Evolutionary conservation across 768 basidiomycete species (phyloP).

Genomic region (Clathrus columnatus): DNA sequence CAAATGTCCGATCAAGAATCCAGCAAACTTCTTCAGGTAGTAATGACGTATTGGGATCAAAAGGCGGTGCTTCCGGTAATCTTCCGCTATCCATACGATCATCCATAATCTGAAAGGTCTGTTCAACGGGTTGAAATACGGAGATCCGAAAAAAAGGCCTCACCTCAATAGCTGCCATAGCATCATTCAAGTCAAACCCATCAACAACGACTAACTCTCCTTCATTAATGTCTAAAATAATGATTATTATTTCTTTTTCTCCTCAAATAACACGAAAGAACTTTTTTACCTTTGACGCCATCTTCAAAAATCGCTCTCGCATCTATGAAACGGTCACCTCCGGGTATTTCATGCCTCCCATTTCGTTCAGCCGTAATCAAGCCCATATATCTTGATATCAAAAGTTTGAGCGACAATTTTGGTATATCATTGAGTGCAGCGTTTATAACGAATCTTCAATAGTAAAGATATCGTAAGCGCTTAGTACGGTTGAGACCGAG

Average conservation of each 20-base stretch:
- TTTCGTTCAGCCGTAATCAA: constrained; percentile 9
- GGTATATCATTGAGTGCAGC: too few species aligned
- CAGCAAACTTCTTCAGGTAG: constrained; percentile 79
- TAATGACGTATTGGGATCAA: constrained; percentile 55
- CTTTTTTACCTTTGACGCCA: constrained; percentile 49
- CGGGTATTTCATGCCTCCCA: constrained; percentile 31
- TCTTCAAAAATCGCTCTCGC: constrained; percentile 49
- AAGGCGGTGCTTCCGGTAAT: constrained; percentile 34
- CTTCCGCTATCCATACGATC: constrained; percentile 83
- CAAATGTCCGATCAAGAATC: constrained; percentile 71
- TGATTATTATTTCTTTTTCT: constrained; percentile 5
- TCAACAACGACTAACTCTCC: constrained; percentile 58
- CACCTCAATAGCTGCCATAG: constrained; percentile 93
- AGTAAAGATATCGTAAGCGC: too few species aligned
- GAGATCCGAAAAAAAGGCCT: constrained; percentile 12
- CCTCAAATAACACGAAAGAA: not conserved
- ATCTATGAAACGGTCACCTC: constrained; percentile 53
- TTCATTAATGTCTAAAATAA: constrained; percentile 48
- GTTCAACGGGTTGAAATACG: not conserved
- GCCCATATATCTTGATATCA: too few species aligned
- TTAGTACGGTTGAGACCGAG: too few species aligned
- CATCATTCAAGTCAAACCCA: constrained; percentile 69
- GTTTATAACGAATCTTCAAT: too few species aligned
- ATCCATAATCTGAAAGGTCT: constrained; percentile 64
- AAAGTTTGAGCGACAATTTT: too few species aligned